Evolutionary conservation across 2,329 filamentous ascomycete species (phyloP), one percentile per base, ranked within the genome.

Genomic region (Hypoxylon sp.): DNA sequence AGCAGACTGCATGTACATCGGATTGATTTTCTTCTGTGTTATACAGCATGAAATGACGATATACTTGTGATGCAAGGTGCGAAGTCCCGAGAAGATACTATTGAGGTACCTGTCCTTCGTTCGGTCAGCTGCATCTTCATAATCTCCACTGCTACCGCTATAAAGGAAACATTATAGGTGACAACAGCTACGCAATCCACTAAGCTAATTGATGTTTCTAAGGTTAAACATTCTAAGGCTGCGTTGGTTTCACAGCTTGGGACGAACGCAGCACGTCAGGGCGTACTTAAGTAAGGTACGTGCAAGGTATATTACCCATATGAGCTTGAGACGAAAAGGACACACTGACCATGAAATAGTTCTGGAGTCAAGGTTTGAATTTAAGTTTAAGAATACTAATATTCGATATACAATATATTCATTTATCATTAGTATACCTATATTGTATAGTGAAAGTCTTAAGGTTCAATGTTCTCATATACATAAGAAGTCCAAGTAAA

Each of bases 61-160:
- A 56, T 21, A 56, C 51, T 34, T 41, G 13, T 41, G 43, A 30
- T 49, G 58, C 25, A 56, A 51, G 36, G 17, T 5, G 17, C n/a
- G 28, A 14, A 46, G 23, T 41, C 17, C 34, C 38, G 25, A n/a
- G 23, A 21, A 43, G 46, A 32, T 45, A 32, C 41, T 38, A 51
- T 41, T 17, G 38, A 57, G 7, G 51, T 57, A 61, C 17, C n/a
- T 50, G 30, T 52, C 32, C 49, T 48, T 53, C 28, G 38, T 52
- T 60, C 67, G 67, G 60, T 36, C 58, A 67, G 56, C 25, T 69
- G 57, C 67, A 67, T 57, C 38, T 58, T 30, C 6, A 53, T 46
- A 25, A 57, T 41, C 45, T 36, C 51, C 57, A 60, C 57, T 49
- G 21, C 45, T 36, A 60, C 56, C 17, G 30, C 34, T 2, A 14